A percentile compares a stretch with the other conserved stretches of the same genome.
phyloP scores from a whole-genome alignment of 805 yeast species.

The Kodamaea kakaduensis region DNA sequence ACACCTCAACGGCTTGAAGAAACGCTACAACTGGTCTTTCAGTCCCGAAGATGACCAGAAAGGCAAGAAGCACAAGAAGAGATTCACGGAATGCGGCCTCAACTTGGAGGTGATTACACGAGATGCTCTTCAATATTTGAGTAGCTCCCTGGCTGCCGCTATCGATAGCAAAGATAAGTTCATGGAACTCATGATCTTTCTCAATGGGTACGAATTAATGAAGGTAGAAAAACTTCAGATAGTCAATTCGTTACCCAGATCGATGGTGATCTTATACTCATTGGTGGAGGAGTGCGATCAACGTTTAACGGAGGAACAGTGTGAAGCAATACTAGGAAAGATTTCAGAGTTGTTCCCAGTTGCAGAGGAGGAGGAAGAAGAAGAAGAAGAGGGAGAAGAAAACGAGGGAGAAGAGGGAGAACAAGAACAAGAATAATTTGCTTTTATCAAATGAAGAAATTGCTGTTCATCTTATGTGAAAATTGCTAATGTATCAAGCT shows the following conservation, averaged over 20 bases:
- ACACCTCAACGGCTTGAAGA: conserved; percentile 49
- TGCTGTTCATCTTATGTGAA: too few relatives aligned
- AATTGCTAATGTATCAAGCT: too few relatives aligned
- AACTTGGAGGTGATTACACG: conserved; percentile 48
- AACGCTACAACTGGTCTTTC: conserved; percentile 45
- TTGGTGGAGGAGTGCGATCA: conserved; percentile 91
- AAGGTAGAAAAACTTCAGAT: conserved; percentile 84
- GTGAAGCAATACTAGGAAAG: conserved; percentile 54
- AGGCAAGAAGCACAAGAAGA: conserved; percentile 23
- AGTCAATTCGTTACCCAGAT: conserved; percentile 73
- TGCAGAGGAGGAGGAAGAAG: conserved; percentile 27
- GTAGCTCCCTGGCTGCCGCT: conserved; percentile 21
- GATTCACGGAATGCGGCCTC: conserved; percentile 39
- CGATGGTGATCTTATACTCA: conserved; percentile 73
- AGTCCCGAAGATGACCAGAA: conserved; percentile 27
- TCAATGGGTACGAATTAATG: conserved; percentile 56
- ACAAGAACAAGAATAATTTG: conserved; percentile 20
- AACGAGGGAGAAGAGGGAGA: conserved; percentile 20
- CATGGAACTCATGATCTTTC: conserved; percentile 38
- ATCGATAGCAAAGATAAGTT: conserved; percentile 23
- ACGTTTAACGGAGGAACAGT: conserved; percentile 66
- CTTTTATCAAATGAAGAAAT: too few relatives aligned
- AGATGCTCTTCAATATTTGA: conserved; percentile 43
- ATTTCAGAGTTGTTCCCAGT: conserved; percentile 53
- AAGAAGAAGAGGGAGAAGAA: conserved; percentile 22